These are phyloP conservation scores for Fraxinus sp. DNA, from an alignment of 305 asterid species.

Conservation along the genomic window DNA sequence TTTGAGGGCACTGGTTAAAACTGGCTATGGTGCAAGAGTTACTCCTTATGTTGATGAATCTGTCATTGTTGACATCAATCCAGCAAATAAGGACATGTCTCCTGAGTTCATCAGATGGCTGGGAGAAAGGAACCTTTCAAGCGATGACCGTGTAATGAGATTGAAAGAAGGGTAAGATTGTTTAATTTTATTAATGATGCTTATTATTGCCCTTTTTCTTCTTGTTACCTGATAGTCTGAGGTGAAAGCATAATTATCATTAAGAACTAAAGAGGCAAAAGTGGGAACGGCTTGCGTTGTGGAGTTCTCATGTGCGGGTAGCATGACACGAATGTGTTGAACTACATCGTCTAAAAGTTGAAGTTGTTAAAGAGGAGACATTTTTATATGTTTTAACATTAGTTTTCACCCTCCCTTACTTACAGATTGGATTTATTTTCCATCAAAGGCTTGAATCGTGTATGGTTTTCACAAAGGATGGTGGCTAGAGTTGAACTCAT, in stretches of 20 bases:
- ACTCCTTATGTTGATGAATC: slow-evolving; percentile 71
- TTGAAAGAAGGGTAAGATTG: slow-evolving; percentile 71
- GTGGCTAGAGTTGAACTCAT: background rate
- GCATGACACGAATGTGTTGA: background rate
- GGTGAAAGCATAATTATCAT: background rate
- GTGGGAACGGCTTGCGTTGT: background rate
- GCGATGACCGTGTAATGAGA: slow-evolving; percentile 71
- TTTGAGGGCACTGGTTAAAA: slow-evolving; percentile 49
- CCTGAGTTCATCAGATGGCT: slow-evolving; percentile 67
- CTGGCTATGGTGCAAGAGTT: slow-evolving; percentile 75
- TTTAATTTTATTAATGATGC: background rate
- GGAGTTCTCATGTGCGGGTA: background rate
- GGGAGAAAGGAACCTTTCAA: slow-evolving; percentile 63
- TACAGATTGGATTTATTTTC: background rate
- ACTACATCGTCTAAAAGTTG: background rate
- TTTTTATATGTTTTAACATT: background rate
- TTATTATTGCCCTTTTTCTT: slow-evolving; percentile 10
- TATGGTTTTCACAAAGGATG: background rate
- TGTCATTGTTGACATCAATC: slow-evolving; percentile 55
- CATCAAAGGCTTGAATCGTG: background rate
- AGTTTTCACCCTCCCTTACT: background rate
- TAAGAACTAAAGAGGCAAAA: background rate
- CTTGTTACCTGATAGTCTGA: background rate
- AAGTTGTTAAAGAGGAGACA: background rate
- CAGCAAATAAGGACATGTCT: slow-evolving; percentile 51